phyloP scores from a whole-genome alignment of 305 asterid species.

The Fraxinus sp. region DNA sequence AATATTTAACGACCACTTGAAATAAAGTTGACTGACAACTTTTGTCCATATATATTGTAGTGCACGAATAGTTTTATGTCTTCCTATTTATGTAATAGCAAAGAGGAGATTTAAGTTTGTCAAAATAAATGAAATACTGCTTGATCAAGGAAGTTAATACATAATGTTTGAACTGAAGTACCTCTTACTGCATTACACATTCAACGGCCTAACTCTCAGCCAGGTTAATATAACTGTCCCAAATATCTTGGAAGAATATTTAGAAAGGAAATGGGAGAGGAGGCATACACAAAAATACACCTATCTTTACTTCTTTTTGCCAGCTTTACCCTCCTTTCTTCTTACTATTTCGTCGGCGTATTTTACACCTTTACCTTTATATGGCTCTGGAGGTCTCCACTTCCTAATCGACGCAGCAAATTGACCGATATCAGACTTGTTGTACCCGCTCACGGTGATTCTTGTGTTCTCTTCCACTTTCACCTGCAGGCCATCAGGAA shows the following conservation, averaged over 20 bases:
- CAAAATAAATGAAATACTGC: not conserved
- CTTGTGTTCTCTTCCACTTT: conserved; percentile 94
- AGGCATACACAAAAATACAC: conserved; percentile 14
- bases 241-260: conserved; percentile 21
- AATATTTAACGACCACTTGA: too few relatives aligned
- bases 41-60: not conserved
- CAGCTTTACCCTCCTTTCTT: conserved; percentile 96
- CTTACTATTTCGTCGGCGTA: conserved; percentile 90
- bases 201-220: not conserved
- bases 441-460: conserved; percentile 74
- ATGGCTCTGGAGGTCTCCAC: conserved; percentile 99
- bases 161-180: not conserved
- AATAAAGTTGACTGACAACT: not conserved
- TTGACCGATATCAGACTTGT: conserved; percentile 82
- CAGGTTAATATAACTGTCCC: not conserved
- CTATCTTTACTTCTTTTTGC: conserved; percentile 68
- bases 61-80: not conserved
- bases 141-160: not conserved
- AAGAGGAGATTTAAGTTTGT: not conserved
- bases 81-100: not conserved
- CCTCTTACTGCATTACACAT: not conserved
- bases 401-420: conserved; percentile 90
- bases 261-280: conserved; percentile 19
- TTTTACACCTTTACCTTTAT: conserved; percentile 92
- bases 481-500: conserved; percentile 70